A percentile compares a stretch with the other conserved stretches of the same genome.
phyloP scores from a whole-genome alignment of 352 stramenopile species.

The Elongisporangium undulatum region DNA sequence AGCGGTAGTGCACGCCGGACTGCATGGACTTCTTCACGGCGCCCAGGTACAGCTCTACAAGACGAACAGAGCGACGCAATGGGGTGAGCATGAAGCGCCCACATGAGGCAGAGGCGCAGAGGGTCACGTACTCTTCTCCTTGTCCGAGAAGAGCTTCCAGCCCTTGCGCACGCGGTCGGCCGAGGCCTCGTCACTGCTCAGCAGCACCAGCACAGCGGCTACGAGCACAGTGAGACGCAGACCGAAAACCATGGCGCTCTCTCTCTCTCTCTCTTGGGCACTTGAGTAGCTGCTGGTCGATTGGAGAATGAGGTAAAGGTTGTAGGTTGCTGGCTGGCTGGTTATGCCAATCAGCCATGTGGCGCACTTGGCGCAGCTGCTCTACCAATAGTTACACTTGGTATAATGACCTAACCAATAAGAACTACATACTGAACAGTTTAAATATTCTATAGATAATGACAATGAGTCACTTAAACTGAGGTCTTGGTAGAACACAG shows the following conservation, averaged over 20 bases:
- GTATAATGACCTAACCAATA: no score
- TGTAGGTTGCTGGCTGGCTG: neutral
- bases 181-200: constrained; percentile 4
- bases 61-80: neutral
- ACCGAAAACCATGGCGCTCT: constrained; percentile 1
- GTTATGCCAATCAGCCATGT: no score
- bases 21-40: constrained; percentile 50
- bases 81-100: neutral
- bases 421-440: no score
- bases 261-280: no score
- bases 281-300: no score
- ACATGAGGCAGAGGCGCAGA: neutral
- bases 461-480: no score
- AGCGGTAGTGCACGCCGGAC: constrained; percentile 40
- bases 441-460: no score
- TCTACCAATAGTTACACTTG: no score
- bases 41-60: constrained; percentile 34
- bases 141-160: constrained; percentile 18
- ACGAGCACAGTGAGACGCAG: constrained; percentile 12
- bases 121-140: constrained; percentile 24
- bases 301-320: neutral
- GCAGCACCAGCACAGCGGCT: constrained; percentile 7
- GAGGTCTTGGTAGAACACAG: no score
- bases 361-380: no score
- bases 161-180: constrained; percentile 22